Base-by-base conservation (phyloP, 257 asterid genomes). In the Capsicum pubescens region DNA sequence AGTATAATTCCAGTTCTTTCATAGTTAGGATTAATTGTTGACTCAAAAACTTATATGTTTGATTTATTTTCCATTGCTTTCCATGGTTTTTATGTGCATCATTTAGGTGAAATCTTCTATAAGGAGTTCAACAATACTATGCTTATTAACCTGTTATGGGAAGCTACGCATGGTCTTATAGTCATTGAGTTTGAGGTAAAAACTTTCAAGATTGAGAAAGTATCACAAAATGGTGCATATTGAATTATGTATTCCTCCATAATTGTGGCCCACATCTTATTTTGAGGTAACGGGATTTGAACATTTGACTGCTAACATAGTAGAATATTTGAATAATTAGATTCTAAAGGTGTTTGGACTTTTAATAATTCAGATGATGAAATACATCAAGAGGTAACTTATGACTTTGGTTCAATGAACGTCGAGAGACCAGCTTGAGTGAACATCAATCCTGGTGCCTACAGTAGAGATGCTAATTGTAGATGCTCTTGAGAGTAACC, bases 351-450 rank as follows among this genome's bases (percentile, higher is more conserved):
- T 97, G 68, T 93, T 97, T 1, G 98, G 97, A 5, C 97, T 96
- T 71, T 98, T 98, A 3, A 91, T 94, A 69, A 88, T 93, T 56
- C 98, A 94, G 84, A 96, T 96, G 98, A 92, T 94, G 97, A 98
- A 96, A 87, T 92, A 95, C 91, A 93, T 96, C 21, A 87, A 97
- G 69, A 88, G 98, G 87, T 98, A 94, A 89, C 94, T 96, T 56
- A 93, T 94, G 98, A 91, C 97, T 9, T 26, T 94, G 97, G 99
- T 94, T 94, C 91, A 92, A 93, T 16, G 99, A 96, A 84, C 97
- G 99, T 3, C 90, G 97, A 15, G 98, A 96, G 87, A 91, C 90
- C 7, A 92, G 99, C 67, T 94, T 94, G 98, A 92, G 86, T 96
- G 99, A 98, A 90, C 98, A 3, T 93, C 99, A 6, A 93, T 94